A percentile compares a stretch with the other conserved stretches of the same genome.
These are phyloP conservation scores for Trichomonascaceae sp. DNA, from an alignment of 1,139 yeast genomes.

Conservation along the genomic window DNA sequence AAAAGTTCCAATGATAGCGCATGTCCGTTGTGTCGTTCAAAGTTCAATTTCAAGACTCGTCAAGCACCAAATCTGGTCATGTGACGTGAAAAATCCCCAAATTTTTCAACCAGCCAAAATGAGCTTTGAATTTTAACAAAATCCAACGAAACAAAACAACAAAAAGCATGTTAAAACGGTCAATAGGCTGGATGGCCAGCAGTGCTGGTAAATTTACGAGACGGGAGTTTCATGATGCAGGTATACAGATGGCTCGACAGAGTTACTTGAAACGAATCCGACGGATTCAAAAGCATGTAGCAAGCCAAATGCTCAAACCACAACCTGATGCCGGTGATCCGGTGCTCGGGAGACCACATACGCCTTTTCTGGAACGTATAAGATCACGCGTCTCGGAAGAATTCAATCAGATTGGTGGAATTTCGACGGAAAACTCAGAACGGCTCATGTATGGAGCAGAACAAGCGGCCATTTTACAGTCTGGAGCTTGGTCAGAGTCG, in stretches of 20 bases:
- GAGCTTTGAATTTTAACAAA: background rate
- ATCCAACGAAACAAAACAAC: background rate
- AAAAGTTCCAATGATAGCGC: conserved; percentile 86
- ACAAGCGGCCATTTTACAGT: conserved; percentile 48
- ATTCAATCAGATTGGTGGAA: conserved; percentile 42
- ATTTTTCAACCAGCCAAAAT: conserved; percentile 2
- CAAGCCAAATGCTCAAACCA: conserved; percentile 29
- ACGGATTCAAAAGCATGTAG: conserved; percentile 30
- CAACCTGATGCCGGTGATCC: conserved; percentile 51
- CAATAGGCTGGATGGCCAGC: background rate
- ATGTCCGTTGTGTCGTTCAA: conserved; percentile 89
- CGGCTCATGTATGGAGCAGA: conserved; percentile 73
- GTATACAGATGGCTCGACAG: conserved; percentile 15
- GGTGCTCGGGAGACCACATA: conserved; percentile 63
- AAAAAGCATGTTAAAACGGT: background rate
- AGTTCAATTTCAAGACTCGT: conserved; percentile 36
- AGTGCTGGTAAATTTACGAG: background rate
- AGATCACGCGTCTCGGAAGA: conserved; percentile 60
- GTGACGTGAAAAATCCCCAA: background rate
- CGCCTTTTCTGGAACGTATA: conserved; percentile 66
- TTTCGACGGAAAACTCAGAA: conserved; percentile 52
- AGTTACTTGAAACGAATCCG: conserved; percentile 22
- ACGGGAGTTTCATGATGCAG: conserved; percentile 6
- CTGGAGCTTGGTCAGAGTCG: conserved; percentile 25
- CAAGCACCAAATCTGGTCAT: background rate